Base-by-base conservation (phyloP, 2,329 filamentous ascomycete species). In the Rutstroemia sp. region DNA sequence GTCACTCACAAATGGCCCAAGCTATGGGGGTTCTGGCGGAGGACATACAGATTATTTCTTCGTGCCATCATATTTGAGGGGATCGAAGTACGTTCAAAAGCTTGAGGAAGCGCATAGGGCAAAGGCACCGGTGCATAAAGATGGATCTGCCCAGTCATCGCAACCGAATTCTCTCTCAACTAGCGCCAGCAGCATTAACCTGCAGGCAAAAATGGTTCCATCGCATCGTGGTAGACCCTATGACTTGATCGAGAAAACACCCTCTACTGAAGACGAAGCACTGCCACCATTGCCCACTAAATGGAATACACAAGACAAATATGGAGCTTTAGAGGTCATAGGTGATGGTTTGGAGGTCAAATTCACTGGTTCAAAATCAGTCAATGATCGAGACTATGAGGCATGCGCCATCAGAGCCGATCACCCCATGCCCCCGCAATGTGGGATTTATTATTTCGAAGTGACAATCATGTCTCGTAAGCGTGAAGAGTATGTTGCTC, bases 371-470 rank as follows among this genome's bases (percentile, higher is more conserved):
- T 65, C 72, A 0, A 79, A 78, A 64, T 73, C 70, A 23, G 67
- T 74, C 36, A 59, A 63, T 45, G 78, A 82, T 50, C 75, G 77
- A 51, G 82, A 85, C 7, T 76, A 88, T 67, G 94, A 97, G 69
- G 89, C 90, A 17, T 90, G 84, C 38, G 83, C 89, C 12, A 84
- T 96, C 57, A 84, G 94, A 56, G 83, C 92, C 27, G 88, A 99
- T 70, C 78, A 91, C 69, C 82, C 85, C 49, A 96, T 97, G 83
- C 91, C 94, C 4, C 79, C 84, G 38, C 87, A 95, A 67, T 94
- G 89, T 63, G 94, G 94, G 2, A 86, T 99, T 58, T 99, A 96
- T 71, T 99, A 99, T 70, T 99, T 84, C 68, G 94, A 99, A 69
- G 78, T 87, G 23, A 72, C 80, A 8, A 80, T 89, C 48, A 70